Evolutionary conservation across 768 basidiomycete species (phyloP).

Genomic region (Leccinum boreale): DNA sequence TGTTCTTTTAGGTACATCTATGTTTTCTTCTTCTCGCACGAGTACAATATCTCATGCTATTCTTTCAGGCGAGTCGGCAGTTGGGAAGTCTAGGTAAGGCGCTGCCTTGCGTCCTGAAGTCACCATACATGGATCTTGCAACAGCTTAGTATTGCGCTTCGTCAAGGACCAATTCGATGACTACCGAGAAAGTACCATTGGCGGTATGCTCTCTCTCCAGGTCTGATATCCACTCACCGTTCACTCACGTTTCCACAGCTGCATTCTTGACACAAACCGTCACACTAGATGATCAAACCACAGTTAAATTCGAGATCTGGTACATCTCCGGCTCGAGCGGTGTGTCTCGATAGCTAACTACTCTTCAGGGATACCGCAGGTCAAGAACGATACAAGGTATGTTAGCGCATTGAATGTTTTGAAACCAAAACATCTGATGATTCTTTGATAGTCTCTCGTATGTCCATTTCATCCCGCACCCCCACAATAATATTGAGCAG

Average conservation of each 20-base stretch:
- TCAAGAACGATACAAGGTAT: slow-evolving; percentile 90
- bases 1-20: slow-evolving; percentile 74
- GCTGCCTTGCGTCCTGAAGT: slow-evolving; percentile 10
- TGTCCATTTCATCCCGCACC: slow-evolving; percentile 19
- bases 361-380: slow-evolving; percentile 85
- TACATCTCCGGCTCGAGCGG: slow-evolving; percentile 33
- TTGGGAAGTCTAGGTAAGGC: slow-evolving; percentile 88
- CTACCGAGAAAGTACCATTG: slow-evolving; percentile 92
- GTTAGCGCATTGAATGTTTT: slow-evolving; percentile 14
- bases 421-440: neutral
- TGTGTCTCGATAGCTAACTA: neutral
- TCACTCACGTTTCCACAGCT: slow-evolving; percentile 45
- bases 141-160: slow-evolving; percentile 89
- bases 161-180: slow-evolving; percentile 97
- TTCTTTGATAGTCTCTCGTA: slow-evolving; percentile 41
- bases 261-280: slow-evolving; percentile 99
- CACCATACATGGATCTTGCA: slow-evolving; percentile 24
- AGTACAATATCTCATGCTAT: slow-evolving; percentile 7
- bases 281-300: slow-evolving; percentile 80
- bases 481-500: neutral
- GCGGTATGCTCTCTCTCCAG: slow-evolving; percentile 46
- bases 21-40: slow-evolving; percentile 1
- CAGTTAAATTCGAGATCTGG: slow-evolving; percentile 99
- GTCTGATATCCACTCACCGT: slow-evolving; percentile 1
- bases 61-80: slow-evolving; percentile 85